Base-by-base conservation (phyloP, 768 basidiomycete genomes). In the Auricularia cornea region DNA sequence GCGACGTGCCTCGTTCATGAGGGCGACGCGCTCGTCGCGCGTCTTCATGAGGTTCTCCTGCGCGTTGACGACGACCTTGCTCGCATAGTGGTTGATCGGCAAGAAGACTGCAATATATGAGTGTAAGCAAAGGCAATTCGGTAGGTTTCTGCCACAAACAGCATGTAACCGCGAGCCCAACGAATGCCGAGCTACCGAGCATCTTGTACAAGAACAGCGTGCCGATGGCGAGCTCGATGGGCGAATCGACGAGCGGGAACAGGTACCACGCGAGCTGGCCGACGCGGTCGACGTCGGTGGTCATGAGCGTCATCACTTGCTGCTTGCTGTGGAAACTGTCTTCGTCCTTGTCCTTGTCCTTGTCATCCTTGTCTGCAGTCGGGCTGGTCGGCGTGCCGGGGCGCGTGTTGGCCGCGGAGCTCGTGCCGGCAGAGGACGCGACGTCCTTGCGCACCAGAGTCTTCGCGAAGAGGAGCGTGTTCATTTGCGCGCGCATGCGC, bases 251-350 rank as follows among this genome's bases (percentile, higher is more conserved):
- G 41, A 92, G 80, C 1, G 87, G 78, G 70, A 89, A 92, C 60
- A 88, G 67, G 71, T 92, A 88, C 85, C 85, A 90, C 1, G 85
- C 76, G 69, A 95, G 91, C 60, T 95, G 91, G 72, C 88, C 85
- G 65, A 95, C 87, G 62, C 94, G 83, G 72, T 95, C 92, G 31
- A 94, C 92, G 67, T 97, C 94, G 4, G 92, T 94, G 5, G 94
- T 95, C 90, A 96, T 94, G 31, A 96, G 82, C 2, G 91, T 95
- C 93, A 96, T 94, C 68, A 97, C 86, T 75, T 96, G 83, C n/a
- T 80, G 77, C 69, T 84, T 84, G 63, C 79, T 81, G 30, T 77
- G 78, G 66, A 84, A 83, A 18, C 79, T 81, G 51, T 74, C 76
- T n/a, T 76, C 80, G 32, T 81, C 78, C 1, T 73, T 73, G 51